Percentiles rank a stretch among this genome's conserved stretches.
Evolutionary conservation across 2,329 filamentous ascomycete species (phyloP).

Genomic region (Apiospora pterosperma): DNA sequence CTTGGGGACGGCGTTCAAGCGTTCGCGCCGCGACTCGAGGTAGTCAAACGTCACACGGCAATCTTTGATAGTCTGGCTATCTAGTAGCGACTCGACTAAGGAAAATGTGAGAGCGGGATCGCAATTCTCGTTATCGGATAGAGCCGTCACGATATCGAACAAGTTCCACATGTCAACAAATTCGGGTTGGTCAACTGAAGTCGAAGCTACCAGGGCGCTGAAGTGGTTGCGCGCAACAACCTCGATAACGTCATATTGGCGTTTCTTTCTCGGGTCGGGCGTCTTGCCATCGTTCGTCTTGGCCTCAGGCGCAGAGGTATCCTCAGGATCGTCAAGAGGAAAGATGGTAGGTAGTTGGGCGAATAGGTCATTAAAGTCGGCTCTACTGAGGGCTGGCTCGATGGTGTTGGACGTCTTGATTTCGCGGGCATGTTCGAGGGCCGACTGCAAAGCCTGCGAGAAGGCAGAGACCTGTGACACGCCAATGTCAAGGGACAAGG

Average conservation of each 20-base stretch:
- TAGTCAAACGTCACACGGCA: conserved; percentile 93
- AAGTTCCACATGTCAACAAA: conserved; percentile 92
- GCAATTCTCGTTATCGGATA: conserved; percentile 75
- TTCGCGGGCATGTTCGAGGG: conserved; percentile 56
- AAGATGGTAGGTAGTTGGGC: conserved; percentile 40
- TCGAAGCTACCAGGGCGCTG: conserved; percentile 70
- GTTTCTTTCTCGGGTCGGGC: conserved; percentile 31
- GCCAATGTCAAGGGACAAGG: conserved; percentile 41
- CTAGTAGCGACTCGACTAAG: conserved; percentile 90
- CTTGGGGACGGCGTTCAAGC: conserved; percentile 75
- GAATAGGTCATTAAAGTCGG: conserved; percentile 55
- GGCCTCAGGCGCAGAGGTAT: conserved; percentile 17
- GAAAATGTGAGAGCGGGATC: conserved; percentile 83
- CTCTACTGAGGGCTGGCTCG: conserved; percentile 72
- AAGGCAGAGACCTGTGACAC: conserved; percentile 53
- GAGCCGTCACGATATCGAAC: conserved; percentile 83
- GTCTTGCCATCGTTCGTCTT: conserved; percentile 29
- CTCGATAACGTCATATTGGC: conserved; percentile 72
- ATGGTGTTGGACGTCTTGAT: conserved; percentile 59
- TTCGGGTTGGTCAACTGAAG: conserved; percentile 69
- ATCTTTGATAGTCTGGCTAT: conserved; percentile 90
- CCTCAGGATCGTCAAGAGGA: conserved; percentile 25
- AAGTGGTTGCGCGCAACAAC: conserved; percentile 80
- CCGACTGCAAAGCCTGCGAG: conserved; percentile 48
- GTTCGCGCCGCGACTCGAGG: conserved; percentile 86